Evolutionary conservation across 2,329 filamentous ascomycete genomes (phyloP).

Genomic region (Anisogramma anomala): DNA sequence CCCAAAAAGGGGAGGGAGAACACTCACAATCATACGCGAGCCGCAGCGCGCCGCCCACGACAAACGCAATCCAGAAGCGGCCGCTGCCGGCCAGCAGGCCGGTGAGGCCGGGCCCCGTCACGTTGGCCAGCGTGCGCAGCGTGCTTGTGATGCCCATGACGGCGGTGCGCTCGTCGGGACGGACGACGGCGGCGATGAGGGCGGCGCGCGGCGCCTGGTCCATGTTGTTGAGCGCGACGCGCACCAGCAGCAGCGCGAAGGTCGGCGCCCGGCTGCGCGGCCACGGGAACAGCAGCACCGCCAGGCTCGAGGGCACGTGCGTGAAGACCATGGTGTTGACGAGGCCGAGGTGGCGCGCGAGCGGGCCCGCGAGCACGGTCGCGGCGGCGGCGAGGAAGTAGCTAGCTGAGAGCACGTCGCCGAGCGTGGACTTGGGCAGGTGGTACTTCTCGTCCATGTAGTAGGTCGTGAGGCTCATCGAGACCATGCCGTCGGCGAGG

Average conservation of each 20-base stretch:
- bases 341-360: conserved; percentile 46
- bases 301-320: conserved; percentile 49
- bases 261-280: conserved; percentile 40
- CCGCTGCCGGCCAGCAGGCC: conserved; percentile 41
- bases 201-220: conserved; percentile 56
- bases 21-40: conserved; percentile 37
- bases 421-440: conserved; percentile 43
- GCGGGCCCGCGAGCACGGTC: conserved; percentile 44
- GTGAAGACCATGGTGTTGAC: conserved; percentile 56
- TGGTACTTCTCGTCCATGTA: conserved; percentile 46
- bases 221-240: conserved; percentile 55
- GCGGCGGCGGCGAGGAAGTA: conserved; percentile 44
- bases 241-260: conserved; percentile 43
- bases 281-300: conserved; percentile 48
- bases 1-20: background rate
- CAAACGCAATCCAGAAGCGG: conserved; percentile 51
- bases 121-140: conserved; percentile 47
- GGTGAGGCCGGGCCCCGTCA: conserved; percentile 41
- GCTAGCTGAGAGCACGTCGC: conserved; percentile 43
- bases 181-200: conserved; percentile 55
- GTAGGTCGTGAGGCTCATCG: conserved; percentile 45
- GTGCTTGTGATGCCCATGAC: conserved; percentile 59
- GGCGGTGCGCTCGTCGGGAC: conserved; percentile 52
- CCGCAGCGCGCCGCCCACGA: conserved; percentile 41
- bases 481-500: conserved; percentile 54